phyloP scores from a whole-genome alignment of 2,329 filamentous ascomycete genomes.

The Talaromyces sp. region DNA sequence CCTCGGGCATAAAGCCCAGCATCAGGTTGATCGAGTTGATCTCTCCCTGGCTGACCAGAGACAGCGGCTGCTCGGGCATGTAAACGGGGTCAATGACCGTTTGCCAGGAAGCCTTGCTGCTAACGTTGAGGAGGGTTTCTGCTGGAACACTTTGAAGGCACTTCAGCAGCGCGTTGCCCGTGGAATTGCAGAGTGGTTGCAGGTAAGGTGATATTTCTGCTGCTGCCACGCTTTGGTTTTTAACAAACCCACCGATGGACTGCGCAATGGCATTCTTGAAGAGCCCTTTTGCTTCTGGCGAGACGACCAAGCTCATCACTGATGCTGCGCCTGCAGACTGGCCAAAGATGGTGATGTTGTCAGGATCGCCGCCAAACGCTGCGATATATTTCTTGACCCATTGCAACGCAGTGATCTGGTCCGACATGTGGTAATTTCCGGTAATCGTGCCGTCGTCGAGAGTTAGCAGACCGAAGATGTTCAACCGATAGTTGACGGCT shows the following conservation, averaged over 20 bases:
- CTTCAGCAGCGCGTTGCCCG: slow-evolving; percentile 1
- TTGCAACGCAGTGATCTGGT: slow-evolving; percentile 28
- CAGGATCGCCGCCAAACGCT: slow-evolving; percentile 36
- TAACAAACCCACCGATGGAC: slow-evolving; percentile 5
- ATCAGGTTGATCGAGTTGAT: slow-evolving; percentile 9
- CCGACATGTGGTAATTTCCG: slow-evolving; percentile 35
- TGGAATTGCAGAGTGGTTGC: slow-evolving; percentile 2
- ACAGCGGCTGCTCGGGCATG: slow-evolving; percentile 5
- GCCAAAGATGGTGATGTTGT: slow-evolving; percentile 47
- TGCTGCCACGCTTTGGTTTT: slow-evolving; percentile 1
- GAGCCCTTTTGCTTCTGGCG: slow-evolving; percentile 9
- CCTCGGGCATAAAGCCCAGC: slow-evolving; percentile 11
- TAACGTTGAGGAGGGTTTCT: slow-evolving; percentile 8
- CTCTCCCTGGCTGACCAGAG: background rate
- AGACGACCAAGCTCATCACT: slow-evolving; percentile 6
- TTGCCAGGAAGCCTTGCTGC: slow-evolving; percentile 5
- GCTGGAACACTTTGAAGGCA: slow-evolving; percentile 5
- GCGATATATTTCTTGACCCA: slow-evolving; percentile 37
- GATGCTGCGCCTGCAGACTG: slow-evolving; percentile 44
- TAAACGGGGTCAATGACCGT: slow-evolving; percentile 8
- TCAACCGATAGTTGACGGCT: slow-evolving; percentile 40
- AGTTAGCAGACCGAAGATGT: slow-evolving; percentile 46
- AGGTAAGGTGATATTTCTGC: slow-evolving; percentile 1
- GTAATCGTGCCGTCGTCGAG: slow-evolving; percentile 34
- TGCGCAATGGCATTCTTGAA: slow-evolving; percentile 7